These are phyloP conservation scores for Hypoxylon lenormandii DNA, from an alignment of 495 filamentous ascomycete species.

Conservation along the genomic window DNA sequence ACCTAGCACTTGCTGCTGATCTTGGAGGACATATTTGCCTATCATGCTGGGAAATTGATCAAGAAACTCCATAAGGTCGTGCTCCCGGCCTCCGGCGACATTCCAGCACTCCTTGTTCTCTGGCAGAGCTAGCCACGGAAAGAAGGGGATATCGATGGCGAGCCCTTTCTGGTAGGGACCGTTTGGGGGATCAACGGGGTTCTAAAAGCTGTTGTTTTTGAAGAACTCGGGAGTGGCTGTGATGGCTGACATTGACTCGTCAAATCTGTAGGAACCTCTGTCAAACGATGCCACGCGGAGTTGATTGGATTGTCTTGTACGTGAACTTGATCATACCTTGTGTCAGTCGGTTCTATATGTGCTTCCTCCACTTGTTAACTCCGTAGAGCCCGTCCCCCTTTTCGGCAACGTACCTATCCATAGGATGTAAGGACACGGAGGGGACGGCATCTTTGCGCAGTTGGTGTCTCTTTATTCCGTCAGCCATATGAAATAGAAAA, in stretches of 20 bases:
- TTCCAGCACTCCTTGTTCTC: slow-evolving; percentile 28
- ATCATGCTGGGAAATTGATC: slow-evolving; percentile 45
- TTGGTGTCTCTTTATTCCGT: neutral
- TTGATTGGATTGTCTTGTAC: neutral
- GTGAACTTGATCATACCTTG: slow-evolving; percentile 29
- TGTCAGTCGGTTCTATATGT: slow-evolving; percentile 13
- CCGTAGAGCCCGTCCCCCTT: slow-evolving; percentile 26
- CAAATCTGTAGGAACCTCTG: slow-evolving; percentile 15
- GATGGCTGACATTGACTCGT: slow-evolving; percentile 17
- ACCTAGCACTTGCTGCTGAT: slow-evolving; percentile 48
- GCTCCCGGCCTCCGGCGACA: slow-evolving; percentile 60
- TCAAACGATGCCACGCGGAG: neutral
- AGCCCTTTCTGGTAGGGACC: slow-evolving; percentile 8
- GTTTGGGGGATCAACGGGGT: slow-evolving; percentile 11
- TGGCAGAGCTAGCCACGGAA: slow-evolving; percentile 19
- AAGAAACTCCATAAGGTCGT: slow-evolving; percentile 57
- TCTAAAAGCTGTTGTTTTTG: slow-evolving; percentile 13
- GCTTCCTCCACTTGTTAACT: slow-evolving; percentile 22
- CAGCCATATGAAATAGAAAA: neutral
- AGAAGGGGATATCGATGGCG: slow-evolving; percentile 5
- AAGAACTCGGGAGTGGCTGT: slow-evolving; percentile 8
- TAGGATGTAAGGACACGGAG: slow-evolving; percentile 28
- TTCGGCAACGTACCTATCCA: slow-evolving; percentile 24
- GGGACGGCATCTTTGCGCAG: slow-evolving; percentile 14
- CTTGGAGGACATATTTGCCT: slow-evolving; percentile 58